These are phyloP conservation scores for Neurospora intermedia DNA, from an alignment of 495 filamentous ascomycete genomes.

Conservation along the genomic window DNA sequence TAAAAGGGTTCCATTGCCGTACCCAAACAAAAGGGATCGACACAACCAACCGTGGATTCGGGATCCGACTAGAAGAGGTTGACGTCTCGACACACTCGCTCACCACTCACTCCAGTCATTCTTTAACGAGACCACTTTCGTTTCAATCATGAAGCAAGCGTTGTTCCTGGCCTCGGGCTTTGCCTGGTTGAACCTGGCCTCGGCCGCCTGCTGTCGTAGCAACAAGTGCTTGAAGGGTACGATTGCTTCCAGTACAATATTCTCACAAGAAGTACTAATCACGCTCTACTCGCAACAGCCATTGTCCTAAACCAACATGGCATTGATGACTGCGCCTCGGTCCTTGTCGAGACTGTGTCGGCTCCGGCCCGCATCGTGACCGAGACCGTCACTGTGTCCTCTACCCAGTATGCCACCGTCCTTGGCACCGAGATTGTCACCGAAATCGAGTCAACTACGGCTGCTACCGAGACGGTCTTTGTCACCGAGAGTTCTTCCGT, in stretches of 20 bases:
- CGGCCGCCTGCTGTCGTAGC: conserved; percentile 10
- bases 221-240: conserved; percentile 11
- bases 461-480: conserved; percentile 2
- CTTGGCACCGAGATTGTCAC: neutral
- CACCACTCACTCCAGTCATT: conserved; percentile 1
- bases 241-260: neutral
- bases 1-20: neutral
- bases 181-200: conserved; percentile 4
- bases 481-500: conserved; percentile 6
- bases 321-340: conserved; percentile 4
- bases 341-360: conserved; percentile 6
- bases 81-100: conserved; percentile 2
- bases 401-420: conserved; percentile 4
- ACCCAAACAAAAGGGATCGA: neutral
- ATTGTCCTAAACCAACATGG: neutral
- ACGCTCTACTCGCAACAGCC: neutral
- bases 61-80: neutral
- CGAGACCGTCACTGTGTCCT: conserved; percentile 1
- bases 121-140: neutral
- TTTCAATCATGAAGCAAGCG: conserved; percentile 4
- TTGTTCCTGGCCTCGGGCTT: conserved; percentile 3
- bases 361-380: conserved; percentile 2
- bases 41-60: neutral
- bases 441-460: neutral
- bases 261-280: neutral